Conservation (phyloP, 2,329 filamentous ascomycete species). For the Aspergillus glaucus region DNA sequence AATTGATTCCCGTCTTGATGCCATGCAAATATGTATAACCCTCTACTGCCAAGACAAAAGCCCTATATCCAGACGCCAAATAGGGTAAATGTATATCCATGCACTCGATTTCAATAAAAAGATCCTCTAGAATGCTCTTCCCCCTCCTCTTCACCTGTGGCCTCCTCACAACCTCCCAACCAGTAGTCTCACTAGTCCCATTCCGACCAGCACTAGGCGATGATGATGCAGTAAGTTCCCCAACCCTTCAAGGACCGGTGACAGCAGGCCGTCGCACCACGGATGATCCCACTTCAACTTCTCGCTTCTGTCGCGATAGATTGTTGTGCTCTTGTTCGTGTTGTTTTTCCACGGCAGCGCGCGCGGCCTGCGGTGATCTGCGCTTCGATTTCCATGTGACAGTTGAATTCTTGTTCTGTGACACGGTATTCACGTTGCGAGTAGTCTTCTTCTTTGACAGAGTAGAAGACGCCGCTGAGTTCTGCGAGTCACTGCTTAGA, state of each 20-base stretch:
- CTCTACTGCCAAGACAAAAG: neutral
- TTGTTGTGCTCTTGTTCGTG: slow-evolving; percentile 33
- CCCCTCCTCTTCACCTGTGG: slow-evolving; percentile 28
- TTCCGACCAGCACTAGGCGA: slow-evolving; percentile 11
- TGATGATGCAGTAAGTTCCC: slow-evolving; percentile 24
- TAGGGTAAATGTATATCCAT: slow-evolving; percentile 3
- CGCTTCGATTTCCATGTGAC: slow-evolving; percentile 84
- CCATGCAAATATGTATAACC: too few species aligned
- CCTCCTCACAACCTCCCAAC: slow-evolving; percentile 28
- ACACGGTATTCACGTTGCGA: slow-evolving; percentile 78
- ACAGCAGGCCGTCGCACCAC: slow-evolving; percentile 30
- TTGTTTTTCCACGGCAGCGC: slow-evolving; percentile 36
- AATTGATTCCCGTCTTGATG: too few species aligned
- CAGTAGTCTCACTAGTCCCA: slow-evolving; percentile 21
- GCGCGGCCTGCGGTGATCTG: slow-evolving; percentile 83
- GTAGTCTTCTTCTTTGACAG: slow-evolving; percentile 95
- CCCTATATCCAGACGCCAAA: neutral
- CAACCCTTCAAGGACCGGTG: slow-evolving; percentile 19
- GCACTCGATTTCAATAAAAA: slow-evolving; percentile 6
- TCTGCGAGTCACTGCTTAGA: slow-evolving; percentile 77
- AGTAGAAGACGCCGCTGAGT: slow-evolving; percentile 94
- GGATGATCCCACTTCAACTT: slow-evolving; percentile 30
- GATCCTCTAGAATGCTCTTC: slow-evolving; percentile 28
- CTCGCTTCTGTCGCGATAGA: slow-evolving; percentile 26
- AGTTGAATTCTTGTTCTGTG: slow-evolving; percentile 86